phyloP scores from a whole-genome alignment of 2,329 filamentous ascomycete species.

The Curvularia verruculosa region DNA sequence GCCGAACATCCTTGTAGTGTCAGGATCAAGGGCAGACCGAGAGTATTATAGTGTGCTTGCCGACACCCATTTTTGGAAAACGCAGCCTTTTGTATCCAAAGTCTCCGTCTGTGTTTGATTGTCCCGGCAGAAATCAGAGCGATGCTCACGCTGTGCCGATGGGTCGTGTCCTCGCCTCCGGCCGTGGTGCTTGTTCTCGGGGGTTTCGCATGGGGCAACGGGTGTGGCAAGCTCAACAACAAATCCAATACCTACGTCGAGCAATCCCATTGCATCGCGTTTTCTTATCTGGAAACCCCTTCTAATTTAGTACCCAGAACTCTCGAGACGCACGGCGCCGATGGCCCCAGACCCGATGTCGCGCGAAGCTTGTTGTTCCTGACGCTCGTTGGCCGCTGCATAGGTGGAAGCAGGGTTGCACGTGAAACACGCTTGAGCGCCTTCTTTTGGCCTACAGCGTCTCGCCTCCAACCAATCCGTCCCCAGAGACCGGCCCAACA shows the following conservation, averaged over 20 bases:
- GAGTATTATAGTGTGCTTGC: not conserved
- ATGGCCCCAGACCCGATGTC: conserved; percentile 10
- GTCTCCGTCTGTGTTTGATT: not conserved
- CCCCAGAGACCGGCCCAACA: conserved; percentile 11
- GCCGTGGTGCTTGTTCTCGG: not conserved
- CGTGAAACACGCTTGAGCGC: conserved; percentile 29
- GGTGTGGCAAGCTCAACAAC: not conserved
- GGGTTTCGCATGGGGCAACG: not conserved
- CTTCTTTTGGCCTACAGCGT: conserved; percentile 21
- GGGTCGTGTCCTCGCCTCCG: not conserved
- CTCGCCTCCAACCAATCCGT: conserved; percentile 17
- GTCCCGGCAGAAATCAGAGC: not conserved
- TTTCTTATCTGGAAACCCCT: conserved; percentile 5
- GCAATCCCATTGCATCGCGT: not conserved
- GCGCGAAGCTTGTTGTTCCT: conserved; percentile 25
- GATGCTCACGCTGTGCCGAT: not conserved
- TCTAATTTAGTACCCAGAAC: conserved; percentile 18
- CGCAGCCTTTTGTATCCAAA: not conserved
- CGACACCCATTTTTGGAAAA: not conserved
- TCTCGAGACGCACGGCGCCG: conserved; percentile 16
- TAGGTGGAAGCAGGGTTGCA: conserved; percentile 14
- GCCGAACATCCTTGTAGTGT: not conserved
- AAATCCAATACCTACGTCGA: not conserved
- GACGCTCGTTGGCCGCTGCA: conserved; percentile 20
- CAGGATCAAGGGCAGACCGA: not conserved